Base-by-base conservation (phyloP, 2,329 filamentous ascomycete genomes). In the Neophaeococcomyces aloes region DNA sequence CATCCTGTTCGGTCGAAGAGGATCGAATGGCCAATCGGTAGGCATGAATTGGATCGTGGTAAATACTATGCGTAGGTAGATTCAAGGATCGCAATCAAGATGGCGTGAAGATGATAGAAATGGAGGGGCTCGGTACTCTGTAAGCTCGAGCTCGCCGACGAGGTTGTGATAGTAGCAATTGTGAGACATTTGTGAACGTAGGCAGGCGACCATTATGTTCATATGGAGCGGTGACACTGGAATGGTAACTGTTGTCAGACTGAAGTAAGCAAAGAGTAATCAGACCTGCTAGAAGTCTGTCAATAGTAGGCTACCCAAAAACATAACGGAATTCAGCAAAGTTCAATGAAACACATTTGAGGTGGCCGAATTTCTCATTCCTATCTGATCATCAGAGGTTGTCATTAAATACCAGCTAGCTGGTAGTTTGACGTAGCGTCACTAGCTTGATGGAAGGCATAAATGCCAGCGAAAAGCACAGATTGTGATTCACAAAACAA, bases 291-390 rank as follows among this genome's bases (percentile, higher is more conserved):
- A 35, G 8, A 14, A 15, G 19, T 35, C 14, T 35, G 10, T 18
- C 14, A 15, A 27, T 27, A n/a, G n/a, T 27, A 10, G 10, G 23
- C 5, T 27, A 10, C 23, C 30, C 15, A 19, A 8, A 10, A 19
- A 35, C 14, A 5, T 14, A 18, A 5, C 17, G 5, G 14, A 36
- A 13, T 6, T 30, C n/a, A 15, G 17, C 23, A 39, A 18, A 13
- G 10, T 30, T 7, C 27, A 29, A 34, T n/a, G n/a, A 44, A 47
- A 36, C 36, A 17, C n/a, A 14, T 21, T 39, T 64, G 65, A 66
- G 65, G 64, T 60, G 65, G 65, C 65, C 64, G 55, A 61, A 61
- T 65, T 56, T 64, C 59, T 64, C 58, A 62, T 61, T 42, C 52
- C 33, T 50, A 54, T 54, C 57, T 55, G 56, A 62, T 62, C 57